Evolutionary conservation across 306 rosid genomes (phyloP), one percentile per base, ranked within the genome.

Genomic region (Vigna unguiculata): DNA sequence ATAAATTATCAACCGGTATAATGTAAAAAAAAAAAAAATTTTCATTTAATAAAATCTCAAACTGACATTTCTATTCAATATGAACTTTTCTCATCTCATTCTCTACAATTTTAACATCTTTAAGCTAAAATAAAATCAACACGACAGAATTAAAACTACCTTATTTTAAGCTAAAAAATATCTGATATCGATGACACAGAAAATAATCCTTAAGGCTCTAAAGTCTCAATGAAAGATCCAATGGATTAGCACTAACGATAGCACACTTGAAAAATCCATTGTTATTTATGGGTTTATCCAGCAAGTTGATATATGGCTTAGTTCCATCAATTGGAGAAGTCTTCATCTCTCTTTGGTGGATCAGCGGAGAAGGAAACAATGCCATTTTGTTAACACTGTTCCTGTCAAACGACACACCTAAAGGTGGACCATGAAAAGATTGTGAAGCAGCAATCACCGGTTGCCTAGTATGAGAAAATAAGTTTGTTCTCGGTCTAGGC

Each of bases 151-250:
- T 7, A 53, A 2, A 53, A 53, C 9, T 57, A 6, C 22, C 9
- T 14, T 14, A 36, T 34, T 72, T 15, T 22, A 38, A 38, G 20
- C 11, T 14, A 55, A 38, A 38, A 54, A 20, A 34, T n/a, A 3
- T 2, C 16, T 15, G n/a, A 34, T 71, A 6, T 6, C 9, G 36
- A 32, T 32, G 36, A 6, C 36, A 4, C 36, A 15, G 3, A 69
- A 19, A 25, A 9, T 1, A 2, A 25, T n/a, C 3, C 16, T 34
- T 59, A 43, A 49, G 0, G 36, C 45, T 74, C 62, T 68, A 88
- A 6, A 87, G 86, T 51, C 72, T 85, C 74, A 88, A 46, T 0
- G 74, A 47, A 38, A 89, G 76, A 61, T 89, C 85, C 47, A 86
- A 30, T 22, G 61, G 16, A 3, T 21, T 65, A 4, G 36, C 76